These are phyloP conservation scores for sweet orange (Citrus sinensis) DNA, from an alignment of 345 rosid species.

Conservation along the genomic window DVS_A1.0 CM039163.1:43562501-43563000, in stretches of 20 bases:
- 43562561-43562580: neutral
- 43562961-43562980: conserved; percentile 23
- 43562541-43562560: neutral
- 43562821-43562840: conserved; percentile 6
- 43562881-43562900: neutral
- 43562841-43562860: conserved; percentile 2
- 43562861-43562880: neutral
- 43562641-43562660: neutral
- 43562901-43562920: neutral
- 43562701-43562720: neutral
- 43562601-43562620: neutral
- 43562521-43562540: neutral
- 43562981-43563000: conserved; percentile 24
- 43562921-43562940: conserved; percentile 14
- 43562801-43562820: neutral
- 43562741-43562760: neutral
- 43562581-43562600: neutral
- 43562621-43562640: neutral
- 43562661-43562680: neutral
- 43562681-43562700: neutral
- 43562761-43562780: neutral
- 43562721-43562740: neutral
- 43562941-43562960: conserved; percentile 42
- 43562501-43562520: no score
- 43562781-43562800: conserved; percentile 2